phyloP scores from a whole-genome alignment of 78 protist species.

The Cyanophora paradoxa region DNA sequence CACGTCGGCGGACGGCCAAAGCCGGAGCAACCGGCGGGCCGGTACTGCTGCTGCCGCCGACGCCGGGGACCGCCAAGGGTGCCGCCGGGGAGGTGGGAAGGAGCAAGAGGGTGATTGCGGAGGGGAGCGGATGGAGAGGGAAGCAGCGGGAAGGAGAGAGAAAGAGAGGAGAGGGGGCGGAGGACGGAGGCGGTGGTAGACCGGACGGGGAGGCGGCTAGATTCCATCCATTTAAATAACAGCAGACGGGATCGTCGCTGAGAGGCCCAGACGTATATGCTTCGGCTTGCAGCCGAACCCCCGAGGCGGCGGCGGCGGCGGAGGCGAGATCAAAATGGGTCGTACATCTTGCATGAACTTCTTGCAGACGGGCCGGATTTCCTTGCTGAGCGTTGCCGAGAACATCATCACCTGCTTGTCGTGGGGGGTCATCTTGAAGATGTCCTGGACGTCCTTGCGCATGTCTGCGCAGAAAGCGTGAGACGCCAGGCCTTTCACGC shows the following conservation, averaged over 20 bases:
- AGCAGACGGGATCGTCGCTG: no score
- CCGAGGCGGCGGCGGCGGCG: no score
- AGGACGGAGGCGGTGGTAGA: not conserved
- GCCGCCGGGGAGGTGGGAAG: not conserved
- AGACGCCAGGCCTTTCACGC: not conserved
- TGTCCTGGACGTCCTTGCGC: conserved; percentile 93
- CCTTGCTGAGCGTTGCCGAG: conserved; percentile 95
- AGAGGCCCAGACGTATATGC: no score
- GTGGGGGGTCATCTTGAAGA: conserved; percentile 81
- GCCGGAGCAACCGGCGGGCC: not conserved
- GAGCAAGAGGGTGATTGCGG: not conserved
- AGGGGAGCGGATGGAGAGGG: not conserved
- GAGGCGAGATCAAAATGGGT: not conserved
- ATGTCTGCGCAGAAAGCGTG: conserved; percentile 50
- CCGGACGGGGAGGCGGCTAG: not conserved
- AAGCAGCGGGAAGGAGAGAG: not conserved
- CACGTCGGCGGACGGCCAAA: not conserved
- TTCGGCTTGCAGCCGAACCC: no score
- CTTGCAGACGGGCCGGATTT: conserved; percentile 70
- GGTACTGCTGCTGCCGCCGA: not conserved
- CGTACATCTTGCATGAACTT: conserved; percentile 81
- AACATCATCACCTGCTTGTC: conserved; percentile 99
- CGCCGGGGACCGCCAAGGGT: not conserved
- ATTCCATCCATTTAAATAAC: not conserved
- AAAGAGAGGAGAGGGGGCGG: not conserved